phyloP scores from a whole-genome alignment of 192 early-diverging fungal genomes.

The Umbelopsis sp. region DNA sequence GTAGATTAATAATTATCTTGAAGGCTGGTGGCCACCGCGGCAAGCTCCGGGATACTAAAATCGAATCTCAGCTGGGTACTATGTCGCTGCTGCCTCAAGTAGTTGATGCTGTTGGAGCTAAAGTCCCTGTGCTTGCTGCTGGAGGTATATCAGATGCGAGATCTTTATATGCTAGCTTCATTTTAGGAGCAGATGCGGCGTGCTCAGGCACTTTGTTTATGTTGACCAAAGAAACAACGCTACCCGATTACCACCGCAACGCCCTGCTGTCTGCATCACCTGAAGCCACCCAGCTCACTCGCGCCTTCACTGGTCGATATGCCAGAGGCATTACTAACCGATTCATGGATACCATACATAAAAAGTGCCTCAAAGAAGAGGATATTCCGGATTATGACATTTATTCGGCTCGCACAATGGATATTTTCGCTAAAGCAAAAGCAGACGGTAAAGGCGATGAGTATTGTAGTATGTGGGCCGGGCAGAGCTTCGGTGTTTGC shows the following conservation, averaged over 20 bases:
- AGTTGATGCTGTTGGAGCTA: not conserved
- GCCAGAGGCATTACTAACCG: conserved; percentile 31
- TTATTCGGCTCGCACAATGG: conserved; percentile 28
- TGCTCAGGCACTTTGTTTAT: conserved; percentile 36
- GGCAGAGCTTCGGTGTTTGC: not conserved
- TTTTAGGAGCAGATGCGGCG: conserved; percentile 25
- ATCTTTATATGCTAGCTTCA: not conserved
- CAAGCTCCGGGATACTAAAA: conserved; percentile 18
- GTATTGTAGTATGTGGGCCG: conserved; percentile 25
- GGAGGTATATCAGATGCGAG: conserved; percentile 30
- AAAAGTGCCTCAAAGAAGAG: not conserved
- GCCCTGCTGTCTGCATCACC: conserved; percentile 3
- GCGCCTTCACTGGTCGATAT: conserved; percentile 27
- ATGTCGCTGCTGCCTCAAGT: not conserved
- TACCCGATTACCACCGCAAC: conserved; percentile 19
- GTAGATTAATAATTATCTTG: not conserved
- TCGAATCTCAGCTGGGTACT: conserved; percentile 2
- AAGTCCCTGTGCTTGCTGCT: conserved; percentile 29
- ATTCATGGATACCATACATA: conserved; percentile 17
- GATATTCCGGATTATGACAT: conserved; percentile 32
- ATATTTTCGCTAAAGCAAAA: conserved; percentile 30
- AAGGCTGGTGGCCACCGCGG: conserved; percentile 40
- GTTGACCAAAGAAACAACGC: conserved; percentile 23
- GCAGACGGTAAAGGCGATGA: not conserved
- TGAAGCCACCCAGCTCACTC: conserved; percentile 22